Base-by-base conservation (phyloP, 1,139 yeast species). In the Hyphopichia burtonii region DNA sequence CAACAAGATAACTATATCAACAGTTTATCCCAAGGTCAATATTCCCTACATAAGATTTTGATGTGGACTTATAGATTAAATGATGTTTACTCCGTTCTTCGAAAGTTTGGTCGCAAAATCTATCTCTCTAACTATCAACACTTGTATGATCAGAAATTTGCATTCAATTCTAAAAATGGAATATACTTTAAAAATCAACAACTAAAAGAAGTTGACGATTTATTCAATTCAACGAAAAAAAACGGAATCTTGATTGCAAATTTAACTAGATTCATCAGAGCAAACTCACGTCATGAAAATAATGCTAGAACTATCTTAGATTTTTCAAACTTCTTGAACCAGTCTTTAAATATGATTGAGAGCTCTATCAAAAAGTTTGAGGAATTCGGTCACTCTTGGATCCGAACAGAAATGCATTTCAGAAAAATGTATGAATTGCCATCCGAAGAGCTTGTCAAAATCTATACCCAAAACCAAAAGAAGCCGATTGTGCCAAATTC, bases 241-340 rank as follows among this genome's bases (percentile, higher is more conserved):
- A 81, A 78, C 50, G 80, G 80, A 11, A 66, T 76, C 15, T 54
- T 81, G 19, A 61, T 80, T 31, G 79, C 83, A 8, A 69, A 71
- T 7, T 63, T 80, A 32, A 66, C 81, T 0, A 66, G 78, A 43
- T 68, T 75, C 31, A 63, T 81, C 2, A 64, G 82, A 37, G 74
- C 73, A 46, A 74, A 72, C 35, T 60, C 80, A 1, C 47, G 47
- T 20, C 65, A 65, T 49, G 68, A 63, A 23, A 60, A 66, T 8
- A 66, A 65, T 40, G 53, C 66, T 3, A 71, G 72, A 39, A 65
- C 57, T 36, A 55, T 75, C 4, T 46, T 55, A 14, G 82, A 77
- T 39, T 65, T 77, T 38, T 56, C 56, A 17, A 69, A 66, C 39
- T 71, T 71, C 42, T 54, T 64, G 2, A 55, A 54, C 40, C 78